Evolutionary conservation across 1,284 basidiomycete genomes (phyloP), one percentile per base, ranked within the genome.

Genomic region (Sporisorium iseilematis-ciliati): DNA sequence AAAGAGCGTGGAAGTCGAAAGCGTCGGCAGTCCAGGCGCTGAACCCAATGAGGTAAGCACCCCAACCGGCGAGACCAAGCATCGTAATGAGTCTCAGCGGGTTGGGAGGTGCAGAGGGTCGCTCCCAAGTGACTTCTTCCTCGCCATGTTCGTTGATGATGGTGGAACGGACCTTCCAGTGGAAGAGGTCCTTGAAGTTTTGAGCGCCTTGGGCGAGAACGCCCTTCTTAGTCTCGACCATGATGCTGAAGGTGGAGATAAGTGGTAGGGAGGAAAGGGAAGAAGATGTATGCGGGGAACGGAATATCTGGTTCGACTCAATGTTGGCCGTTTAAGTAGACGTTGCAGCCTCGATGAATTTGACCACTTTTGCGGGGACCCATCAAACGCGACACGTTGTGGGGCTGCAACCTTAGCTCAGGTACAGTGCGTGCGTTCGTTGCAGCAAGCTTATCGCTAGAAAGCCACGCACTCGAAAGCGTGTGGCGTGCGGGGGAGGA

Each of bases 1-100:
- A 70, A 31, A 80, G 65, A 21, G 70, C 69, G 55, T 78, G 69
- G 61, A 80, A 78, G 55, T 80, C 78, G 31, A 68, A 72, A 12
- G 69, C 69, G 31, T 78, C 78, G 50, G 65, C 72, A 21, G 65
- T 68, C 65, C 67, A 78, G 29, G 65, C 62, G 14, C 57, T 48
- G 67, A 79, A 78, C 21, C 77, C 77, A 43, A 69, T 61, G 26
- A 68, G 64, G 42, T 77, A 79, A 51, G 63, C 63, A 59, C 67
- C 53, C 77, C 77, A 79, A 8, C 72, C 67, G 21, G 57, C 54
- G 12, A 61, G 16, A 21, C 63, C 56, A 18, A 78, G 54, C 55
- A 59, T 58, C 23, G 57, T 33, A 25, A 78, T 20, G 14, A 78
- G 64, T 4, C 57, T 25, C 46, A 78, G 48, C 14, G 75, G 77